Base-by-base conservation (phyloP, 495 filamentous ascomycete genomes). In the Tuber umbilicatum region DNA sequence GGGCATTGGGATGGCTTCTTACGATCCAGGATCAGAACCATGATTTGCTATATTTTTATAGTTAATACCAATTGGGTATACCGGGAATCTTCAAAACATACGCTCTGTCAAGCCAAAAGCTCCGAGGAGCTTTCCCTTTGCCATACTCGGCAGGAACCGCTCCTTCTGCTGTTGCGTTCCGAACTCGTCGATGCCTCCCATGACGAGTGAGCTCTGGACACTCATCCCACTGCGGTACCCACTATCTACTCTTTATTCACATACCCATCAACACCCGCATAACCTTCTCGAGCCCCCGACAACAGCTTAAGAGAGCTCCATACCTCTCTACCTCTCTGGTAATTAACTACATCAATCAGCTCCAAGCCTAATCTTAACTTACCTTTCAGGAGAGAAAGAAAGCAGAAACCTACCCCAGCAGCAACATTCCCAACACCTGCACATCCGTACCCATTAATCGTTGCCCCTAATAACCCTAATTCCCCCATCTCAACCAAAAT, bases 401-500 rank as follows among this genome's bases (percentile, higher is more conserved):
- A 37, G 43, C 67, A 6, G 38, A 7, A 21, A 68, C 77, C 72
- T 73, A 82, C 81, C 23, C 95, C 96, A 3, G 91, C 92, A 1
- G 96, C 93, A 43, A 99, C 93, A 71, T 89, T 94, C 79, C 92
- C 94, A 7, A 92, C 92, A 68, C 96, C 95, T n/a, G 96, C 94
- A 81, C 95, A 99, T 9, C 88, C 95, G 77, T 97, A 97, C 55
- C 95, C 95, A 70, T 96, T 83, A 75, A 99, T 95, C 43, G 91
- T 97, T 69, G 95, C 91, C 42, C 95, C 95, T 17, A 99, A 86
- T 0, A 99, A 87, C 45, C 95, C 95, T 23, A 99, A 85, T 79
- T 97, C 93, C 74, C 95, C 95, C 95, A 99, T 99, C 85, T 99
- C 95, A 81, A 89, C 87, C 37, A 98, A 87, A 69, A 99, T 97